Percentiles rank a stretch among this genome's conserved stretches.
These are phyloP conservation scores for Elasticomyces elasticus DNA, from an alignment of 495 filamentous ascomycete genomes.

Conservation along the genomic window DNA sequence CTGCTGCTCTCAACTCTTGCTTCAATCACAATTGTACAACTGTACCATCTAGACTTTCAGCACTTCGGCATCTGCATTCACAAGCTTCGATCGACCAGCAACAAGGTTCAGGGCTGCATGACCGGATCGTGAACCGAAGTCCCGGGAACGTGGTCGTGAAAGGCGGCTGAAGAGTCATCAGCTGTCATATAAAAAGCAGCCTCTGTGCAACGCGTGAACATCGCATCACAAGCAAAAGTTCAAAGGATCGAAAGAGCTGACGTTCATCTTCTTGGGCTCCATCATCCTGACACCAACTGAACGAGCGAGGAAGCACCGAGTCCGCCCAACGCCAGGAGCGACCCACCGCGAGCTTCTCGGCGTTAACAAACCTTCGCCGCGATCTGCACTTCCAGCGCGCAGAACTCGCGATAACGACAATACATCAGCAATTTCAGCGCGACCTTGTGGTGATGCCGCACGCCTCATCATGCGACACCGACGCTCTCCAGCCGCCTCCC, in stretches of 20 bases:
- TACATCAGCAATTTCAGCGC: not conserved
- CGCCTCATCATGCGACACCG: constrained; percentile 1
- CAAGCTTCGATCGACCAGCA: not conserved
- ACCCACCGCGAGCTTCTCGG: not conserved
- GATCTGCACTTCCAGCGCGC: not conserved
- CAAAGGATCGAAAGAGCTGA: not conserved
- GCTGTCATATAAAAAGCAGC: not conserved
- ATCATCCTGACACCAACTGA: not conserved
- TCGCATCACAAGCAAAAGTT: not conserved
- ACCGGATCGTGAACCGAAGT: not conserved
- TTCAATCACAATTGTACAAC: too few species aligned
- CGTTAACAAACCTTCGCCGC: constrained; percentile 1
- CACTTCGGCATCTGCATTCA: too few species aligned
- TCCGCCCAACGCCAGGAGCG: not conserved
- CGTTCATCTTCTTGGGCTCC: too few species aligned
- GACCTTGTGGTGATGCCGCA: not conserved
- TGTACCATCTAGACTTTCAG: too few species aligned
- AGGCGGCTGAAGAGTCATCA: not conserved
- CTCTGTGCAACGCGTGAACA: constrained; percentile 2
- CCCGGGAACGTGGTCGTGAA: not conserved
- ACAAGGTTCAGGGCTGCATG: not conserved
- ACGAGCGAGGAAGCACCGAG: not conserved
- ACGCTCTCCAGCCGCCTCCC: not conserved
- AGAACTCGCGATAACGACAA: not conserved
- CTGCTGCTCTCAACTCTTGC: too few species aligned